Evolutionary conservation across 306 rosid genomes (phyloP), one percentile per base, ranked within the genome.

Genomic region (Cicer yamashitae): DNA sequence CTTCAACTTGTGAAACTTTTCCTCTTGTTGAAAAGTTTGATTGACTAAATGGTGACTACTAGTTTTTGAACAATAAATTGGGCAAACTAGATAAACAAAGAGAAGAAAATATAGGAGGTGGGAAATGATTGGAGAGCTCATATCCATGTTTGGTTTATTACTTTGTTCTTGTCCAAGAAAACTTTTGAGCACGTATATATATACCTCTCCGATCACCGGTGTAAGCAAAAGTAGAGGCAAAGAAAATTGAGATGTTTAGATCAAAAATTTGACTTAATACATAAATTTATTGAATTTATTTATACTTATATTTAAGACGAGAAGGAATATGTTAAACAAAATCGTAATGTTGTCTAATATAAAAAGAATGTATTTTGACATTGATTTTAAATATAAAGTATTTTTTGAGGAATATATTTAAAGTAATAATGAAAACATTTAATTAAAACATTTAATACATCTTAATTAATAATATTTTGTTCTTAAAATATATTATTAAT

Each of bases 291-390:
- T 25, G 0, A 25, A 25, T 2, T 25, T 25, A 2, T 25, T 25
- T 25, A 25, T 25, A 25, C 4, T 25, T 3, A 2, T 74, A 25
- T 74, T 74, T 51, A 79, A 68, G 87, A 73, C 77, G 51, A 77
- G 34, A 25, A 0, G 3, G 78, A 50, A 8, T 79, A 86, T 84
- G 79, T 75, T 40, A 64, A 3, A 51, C 1, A n/a, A 73, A 86
- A 71, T 75, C 66, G 88, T 81, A 90, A 88, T 79, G 92, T 83
- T 22, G 88, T 89, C 87, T 84, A 78, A 92, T 14, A 6, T 5
- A 25, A 25, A 25, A 25, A 25, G 4, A 25, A 25, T 25, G 34
- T 51, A 15, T 50, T 48, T 12, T 2, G 2, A 48, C 54, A 48
- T 15, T 13, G 1, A 48, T 11, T 48, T 5, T 5, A 15, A n/a